Conservation (phyloP, 495 filamentous ascomycete genomes). For the Podospora australis region DNA sequence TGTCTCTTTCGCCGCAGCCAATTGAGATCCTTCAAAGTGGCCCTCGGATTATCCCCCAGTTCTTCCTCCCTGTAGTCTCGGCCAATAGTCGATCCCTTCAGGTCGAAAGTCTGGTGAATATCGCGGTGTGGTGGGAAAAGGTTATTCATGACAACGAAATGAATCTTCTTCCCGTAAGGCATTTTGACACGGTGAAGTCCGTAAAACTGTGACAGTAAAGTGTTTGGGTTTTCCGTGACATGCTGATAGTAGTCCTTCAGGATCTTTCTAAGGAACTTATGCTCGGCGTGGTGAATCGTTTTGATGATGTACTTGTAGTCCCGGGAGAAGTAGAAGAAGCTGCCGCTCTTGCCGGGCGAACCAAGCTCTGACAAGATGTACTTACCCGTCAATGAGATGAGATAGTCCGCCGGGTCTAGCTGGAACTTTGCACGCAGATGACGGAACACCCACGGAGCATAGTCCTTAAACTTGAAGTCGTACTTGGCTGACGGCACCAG, state of each 20-base stretch:
- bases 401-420: conserved; percentile 92
- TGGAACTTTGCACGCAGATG: conserved; percentile 82
- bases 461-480: conserved; percentile 99
- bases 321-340: conserved; percentile 99
- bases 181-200: conserved; percentile 97
- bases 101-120: conserved; percentile 93
- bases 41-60: conserved; percentile 79
- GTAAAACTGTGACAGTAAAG: conserved; percentile 95
- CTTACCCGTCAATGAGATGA: conserved; percentile 97
- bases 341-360: conserved; percentile 95
- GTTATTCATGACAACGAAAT: conserved; percentile 99
- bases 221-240: conserved; percentile 89
- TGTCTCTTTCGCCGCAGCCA: conserved; percentile 84
- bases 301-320: conserved; percentile 99
- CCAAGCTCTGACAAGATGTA: conserved; percentile 97
- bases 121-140: conserved; percentile 95
- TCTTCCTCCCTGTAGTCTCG: conserved; percentile 86
- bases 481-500: conserved; percentile 97
- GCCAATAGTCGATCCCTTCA: conserved; percentile 96
- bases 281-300: conserved; percentile 94
- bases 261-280: conserved; percentile 89
- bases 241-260: conserved; percentile 92
- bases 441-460: conserved; percentile 98
- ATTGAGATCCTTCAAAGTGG: conserved; percentile 94
- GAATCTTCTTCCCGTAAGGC: conserved; percentile 95